phyloP scores from a whole-genome alignment of 2,329 filamentous ascomycete species.

The Taxawa tesnikishii region DNA sequence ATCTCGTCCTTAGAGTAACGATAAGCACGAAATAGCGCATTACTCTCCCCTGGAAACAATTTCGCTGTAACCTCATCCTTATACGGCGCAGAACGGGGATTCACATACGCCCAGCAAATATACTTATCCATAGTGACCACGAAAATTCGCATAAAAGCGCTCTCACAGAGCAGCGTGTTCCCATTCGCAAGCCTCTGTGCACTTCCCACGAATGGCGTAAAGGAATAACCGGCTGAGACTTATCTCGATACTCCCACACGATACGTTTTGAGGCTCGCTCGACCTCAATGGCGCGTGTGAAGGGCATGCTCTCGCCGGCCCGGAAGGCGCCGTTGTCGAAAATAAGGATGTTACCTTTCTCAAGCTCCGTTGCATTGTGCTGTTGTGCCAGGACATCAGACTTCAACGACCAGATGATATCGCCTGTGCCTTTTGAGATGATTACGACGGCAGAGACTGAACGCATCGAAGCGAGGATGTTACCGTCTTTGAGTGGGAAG shows the following conservation, averaged over 20 bases:
- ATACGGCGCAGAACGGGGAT: constrained; percentile 29
- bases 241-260: constrained; percentile 32
- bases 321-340: constrained; percentile 36
- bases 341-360: constrained; percentile 30
- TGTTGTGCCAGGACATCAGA: constrained; percentile 30
- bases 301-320: constrained; percentile 26
- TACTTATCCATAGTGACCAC: constrained; percentile 30
- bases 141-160: constrained; percentile 30
- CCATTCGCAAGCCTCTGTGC: constrained; percentile 29
- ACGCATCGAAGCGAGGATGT: constrained; percentile 31
- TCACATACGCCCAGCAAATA: constrained; percentile 33
- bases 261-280: constrained; percentile 25
- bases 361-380: constrained; percentile 30
- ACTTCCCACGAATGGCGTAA: constrained; percentile 36
- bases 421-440: constrained; percentile 26
- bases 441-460: constrained; percentile 31
- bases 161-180: constrained; percentile 32
- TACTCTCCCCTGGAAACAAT: constrained; percentile 27
- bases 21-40: constrained; percentile 34
- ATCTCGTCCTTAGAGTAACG: constrained; percentile 29
- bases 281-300: constrained; percentile 30
- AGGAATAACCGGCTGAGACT: constrained; percentile 25
- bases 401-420: constrained; percentile 31
- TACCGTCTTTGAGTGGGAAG: constrained; percentile 24
- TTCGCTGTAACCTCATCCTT: constrained; percentile 23